Evolutionary conservation across 1,284 basidiomycete genomes (phyloP), one percentile per base, ranked within the genome.

Genomic region (Cerrena zonata): DNA sequence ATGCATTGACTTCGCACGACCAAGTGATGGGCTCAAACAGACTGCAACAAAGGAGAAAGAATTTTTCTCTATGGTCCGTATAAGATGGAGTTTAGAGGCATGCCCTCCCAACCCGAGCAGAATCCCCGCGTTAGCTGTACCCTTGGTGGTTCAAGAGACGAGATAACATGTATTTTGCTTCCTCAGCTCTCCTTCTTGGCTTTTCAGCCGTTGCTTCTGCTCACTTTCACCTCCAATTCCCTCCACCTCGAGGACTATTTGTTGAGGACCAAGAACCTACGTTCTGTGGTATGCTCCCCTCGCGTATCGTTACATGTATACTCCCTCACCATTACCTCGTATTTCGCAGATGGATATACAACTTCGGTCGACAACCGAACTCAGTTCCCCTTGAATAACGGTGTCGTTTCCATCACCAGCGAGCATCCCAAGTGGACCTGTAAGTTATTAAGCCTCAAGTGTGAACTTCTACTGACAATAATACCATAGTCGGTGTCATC

Each of bases 171-270:
- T 64, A 62, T 48, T 61, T 74, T 53, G 30, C 64, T 26, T 48
- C 66, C 37, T 40, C 72, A 39, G 41, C 65, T 44, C 49, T 73
- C 51, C 21, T 63, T 24, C 26, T 51, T 45, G 55, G 60, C 50
- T 57, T 63, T 21, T 47, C 61, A 53, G 55, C 61, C 50, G 62
- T 70, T 18, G 80, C 71, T 38, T 72, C 73, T 42, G 85, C 83
- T 5, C 86, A 89, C 65, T 89, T 87, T 70, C 79, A 83, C 52
- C 70, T 89, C 36, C 75, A 79, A 61, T 89, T 75, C 64, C 86
- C 86, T 37, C 56, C 69, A 2, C 77, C 83, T 4, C 73, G 85
- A 45, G 85, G 85, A 5, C 57, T 53, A 0, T 86, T 86, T 58
- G 70, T 69, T 51, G 77, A 80, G 55, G 72, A 79, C 50, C 61